phyloP scores from a whole-genome alignment of 306 rosid species.

The Gastrolobium villosum region DNA sequence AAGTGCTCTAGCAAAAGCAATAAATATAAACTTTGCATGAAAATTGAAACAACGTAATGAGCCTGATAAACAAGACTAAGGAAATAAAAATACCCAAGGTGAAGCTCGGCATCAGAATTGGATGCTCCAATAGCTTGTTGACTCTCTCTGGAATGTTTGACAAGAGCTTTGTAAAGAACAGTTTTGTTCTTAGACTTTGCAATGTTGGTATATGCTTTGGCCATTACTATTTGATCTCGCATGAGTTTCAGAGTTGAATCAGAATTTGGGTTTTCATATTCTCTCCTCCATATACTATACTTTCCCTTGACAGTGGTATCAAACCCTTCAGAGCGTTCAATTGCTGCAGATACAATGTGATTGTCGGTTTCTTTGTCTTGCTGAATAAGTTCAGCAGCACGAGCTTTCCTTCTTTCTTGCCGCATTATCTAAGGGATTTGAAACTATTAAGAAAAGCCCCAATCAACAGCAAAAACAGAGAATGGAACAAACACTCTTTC shows the following conservation, averaged over 20 bases:
- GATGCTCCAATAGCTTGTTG: constrained; percentile 86
- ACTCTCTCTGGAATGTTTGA: constrained; percentile 70
- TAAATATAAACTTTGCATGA: constrained; percentile 50
- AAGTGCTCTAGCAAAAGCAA: constrained; percentile 72
- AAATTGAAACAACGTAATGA: constrained; percentile 44
- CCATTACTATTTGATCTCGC: constrained; percentile 97
- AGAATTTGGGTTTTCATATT: constrained; percentile 86
- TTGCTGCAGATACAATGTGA: constrained; percentile 73
- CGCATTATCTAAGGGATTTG: constrained; percentile 71
- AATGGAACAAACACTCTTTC: constrained; percentile 25
- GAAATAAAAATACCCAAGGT: constrained; percentile 66
- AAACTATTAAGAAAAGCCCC: constrained; percentile 44
- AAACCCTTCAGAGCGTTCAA: constrained; percentile 71
- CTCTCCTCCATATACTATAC: constrained; percentile 96
- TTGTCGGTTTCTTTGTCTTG: constrained; percentile 76
- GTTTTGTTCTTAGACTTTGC: constrained; percentile 85
- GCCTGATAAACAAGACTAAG: constrained; percentile 42
- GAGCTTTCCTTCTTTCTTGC: constrained; percentile 78
- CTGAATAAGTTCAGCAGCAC: constrained; percentile 67
- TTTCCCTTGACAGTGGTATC: constrained; percentile 75
- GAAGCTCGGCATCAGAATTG: constrained; percentile 86
- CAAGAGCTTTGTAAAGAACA: constrained; percentile 67
- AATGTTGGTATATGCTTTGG: constrained; percentile 83
- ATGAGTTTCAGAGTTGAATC: constrained; percentile 94
- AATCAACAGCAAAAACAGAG: constrained; percentile 36